A percentile compares a stretch with the other conserved stretches of the same genome.
Evolutionary conservation across 257 asterid genomes (phyloP).

Genomic region (Nicotiana tabacum): DNA sequence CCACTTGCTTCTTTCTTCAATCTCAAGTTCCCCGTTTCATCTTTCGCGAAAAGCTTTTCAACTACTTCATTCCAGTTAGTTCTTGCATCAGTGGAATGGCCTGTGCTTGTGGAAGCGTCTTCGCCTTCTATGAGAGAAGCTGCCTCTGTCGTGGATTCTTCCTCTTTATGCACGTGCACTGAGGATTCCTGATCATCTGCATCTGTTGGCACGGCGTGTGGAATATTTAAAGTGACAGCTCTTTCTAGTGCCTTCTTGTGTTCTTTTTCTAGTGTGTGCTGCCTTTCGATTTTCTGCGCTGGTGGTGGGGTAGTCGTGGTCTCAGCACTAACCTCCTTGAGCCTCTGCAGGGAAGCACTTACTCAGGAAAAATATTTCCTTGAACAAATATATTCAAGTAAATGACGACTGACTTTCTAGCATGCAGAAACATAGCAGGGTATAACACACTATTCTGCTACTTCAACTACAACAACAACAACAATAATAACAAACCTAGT

Average conservation of each 20-base stretch:
- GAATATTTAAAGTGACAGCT: slow-evolving; percentile 85
- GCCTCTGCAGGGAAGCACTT: slow-evolving; percentile 28
- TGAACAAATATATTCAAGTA: not conserved
- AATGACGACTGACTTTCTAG: too few species aligned
- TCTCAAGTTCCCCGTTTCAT: slow-evolving; percentile 38
- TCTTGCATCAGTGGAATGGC: slow-evolving; percentile 24
- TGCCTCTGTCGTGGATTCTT: slow-evolving; percentile 29
- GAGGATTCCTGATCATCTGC: slow-evolving; percentile 31
- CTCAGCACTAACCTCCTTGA: slow-evolving; percentile 40
- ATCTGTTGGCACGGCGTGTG: slow-evolving; percentile 49
- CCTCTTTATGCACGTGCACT: slow-evolving; percentile 11
- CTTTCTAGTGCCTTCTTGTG: slow-evolving; percentile 89
- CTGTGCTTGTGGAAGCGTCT: slow-evolving; percentile 20
- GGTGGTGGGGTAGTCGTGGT: slow-evolving; percentile 54
- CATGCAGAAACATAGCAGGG: not conserved
- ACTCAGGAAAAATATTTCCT: not conserved
- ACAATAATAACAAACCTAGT: too few species aligned
- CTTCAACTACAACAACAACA: too few species aligned
- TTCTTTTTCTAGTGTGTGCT: slow-evolving; percentile 67
- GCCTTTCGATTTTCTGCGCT: slow-evolving; percentile 56
- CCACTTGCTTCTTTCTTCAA: slow-evolving; percentile 30
- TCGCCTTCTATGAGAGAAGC: slow-evolving; percentile 16
- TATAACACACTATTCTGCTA: not conserved
- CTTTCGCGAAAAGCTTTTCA: slow-evolving; percentile 51
- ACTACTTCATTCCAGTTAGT: slow-evolving; percentile 72